Percentiles rank a stretch among this genome's conserved stretches.
These are phyloP conservation scores for Paragyromitra xinjiangensis DNA, from an alignment of 495 filamentous ascomycete genomes.

Conservation along the genomic window DNA sequence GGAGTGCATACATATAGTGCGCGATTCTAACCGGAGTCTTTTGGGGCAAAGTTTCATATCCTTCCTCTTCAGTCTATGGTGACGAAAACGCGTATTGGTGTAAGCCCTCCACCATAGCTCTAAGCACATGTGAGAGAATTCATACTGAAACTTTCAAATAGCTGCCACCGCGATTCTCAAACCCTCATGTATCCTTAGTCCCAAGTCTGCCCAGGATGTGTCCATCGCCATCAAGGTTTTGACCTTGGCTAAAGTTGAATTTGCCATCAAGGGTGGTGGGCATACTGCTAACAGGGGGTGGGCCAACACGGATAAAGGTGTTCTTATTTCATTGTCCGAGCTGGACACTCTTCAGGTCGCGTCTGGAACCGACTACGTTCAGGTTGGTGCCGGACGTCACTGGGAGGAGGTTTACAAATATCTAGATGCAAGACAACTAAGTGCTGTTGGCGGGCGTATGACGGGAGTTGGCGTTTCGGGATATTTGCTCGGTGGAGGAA, in stretches of 20 bases:
- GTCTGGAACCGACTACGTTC: not conserved
- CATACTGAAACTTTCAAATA: not conserved
- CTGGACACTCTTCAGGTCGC: not conserved
- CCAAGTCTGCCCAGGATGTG: slow-evolving; percentile 59
- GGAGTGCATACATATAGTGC: slow-evolving; percentile 8
- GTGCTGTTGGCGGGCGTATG: slow-evolving; percentile 63
- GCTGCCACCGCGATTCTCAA: slow-evolving; percentile 12
- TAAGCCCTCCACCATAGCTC: not conserved
- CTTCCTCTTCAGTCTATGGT: slow-evolving; percentile 22
- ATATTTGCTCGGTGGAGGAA: slow-evolving; percentile 62
- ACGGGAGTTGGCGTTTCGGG: slow-evolving; percentile 67
- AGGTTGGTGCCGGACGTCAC: slow-evolving; percentile 33
- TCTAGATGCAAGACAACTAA: slow-evolving; percentile 15
- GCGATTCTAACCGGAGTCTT: slow-evolving; percentile 25
- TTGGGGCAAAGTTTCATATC: slow-evolving; percentile 25
- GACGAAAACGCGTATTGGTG: slow-evolving; percentile 33
- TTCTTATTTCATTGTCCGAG: slow-evolving; percentile 6
- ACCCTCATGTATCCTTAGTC: slow-evolving; percentile 62
- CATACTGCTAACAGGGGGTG: slow-evolving; percentile 60
- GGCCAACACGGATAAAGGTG: slow-evolving; percentile 1
- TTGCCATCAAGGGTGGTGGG: slow-evolving; percentile 65
- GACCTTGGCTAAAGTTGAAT: slow-evolving; percentile 59
- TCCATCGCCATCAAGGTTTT: slow-evolving; percentile 59
- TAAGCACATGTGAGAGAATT: not conserved
- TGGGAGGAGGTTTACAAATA: slow-evolving; percentile 50